phyloP scores from a whole-genome alignment of 345 rosid species.

The Salix exigua region DNA sequence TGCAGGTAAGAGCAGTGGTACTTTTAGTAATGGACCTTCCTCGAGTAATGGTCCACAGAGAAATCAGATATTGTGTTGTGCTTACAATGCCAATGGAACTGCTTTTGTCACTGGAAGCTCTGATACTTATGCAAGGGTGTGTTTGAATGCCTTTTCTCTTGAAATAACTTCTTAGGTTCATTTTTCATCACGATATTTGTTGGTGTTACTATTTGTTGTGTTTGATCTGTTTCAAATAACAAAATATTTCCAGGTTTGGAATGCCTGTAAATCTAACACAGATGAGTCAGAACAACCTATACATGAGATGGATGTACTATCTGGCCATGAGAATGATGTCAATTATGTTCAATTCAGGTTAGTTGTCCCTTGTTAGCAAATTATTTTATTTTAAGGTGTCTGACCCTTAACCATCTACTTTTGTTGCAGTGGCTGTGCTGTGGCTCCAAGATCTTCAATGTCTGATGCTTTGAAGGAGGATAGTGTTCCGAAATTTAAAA shows the following conservation, averaged over 20 bases:
- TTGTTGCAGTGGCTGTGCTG: constrained; percentile 84
- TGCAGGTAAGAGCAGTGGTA: constrained; percentile 57
- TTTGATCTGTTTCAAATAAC: constrained; percentile 22
- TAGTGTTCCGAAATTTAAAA: constrained; percentile 70
- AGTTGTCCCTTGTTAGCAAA: constrained; percentile 12
- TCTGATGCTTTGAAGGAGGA: constrained; percentile 73
- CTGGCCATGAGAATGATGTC: constrained; percentile 98
- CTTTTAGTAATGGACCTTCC: constrained; percentile 37
- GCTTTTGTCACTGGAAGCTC: constrained; percentile 98
- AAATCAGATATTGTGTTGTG: constrained; percentile 88
- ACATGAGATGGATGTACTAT: constrained; percentile 83
- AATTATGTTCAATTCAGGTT: constrained; percentile 99
- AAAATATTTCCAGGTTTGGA: constrained; percentile 73
- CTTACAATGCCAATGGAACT: constrained; percentile 91
- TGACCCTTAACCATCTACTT: constrained; percentile 11
- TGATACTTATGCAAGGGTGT: constrained; percentile 93
- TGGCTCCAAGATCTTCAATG: constrained; percentile 66
- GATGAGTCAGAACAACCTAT: constrained; percentile 72
- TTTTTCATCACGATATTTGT: constrained; percentile 13
- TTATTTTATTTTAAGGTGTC: not conserved
- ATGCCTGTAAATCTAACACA: constrained; percentile 59
- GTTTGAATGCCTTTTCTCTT: constrained; percentile 30
- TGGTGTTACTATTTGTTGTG: constrained; percentile 12
- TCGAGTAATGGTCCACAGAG: constrained; percentile 54
- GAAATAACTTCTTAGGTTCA: constrained; percentile 1